Evolutionary conservation across 345 rosid species (phyloP), one percentile per base, ranked within the genome.

Genomic region (Aquilaria sinensis): DNA sequence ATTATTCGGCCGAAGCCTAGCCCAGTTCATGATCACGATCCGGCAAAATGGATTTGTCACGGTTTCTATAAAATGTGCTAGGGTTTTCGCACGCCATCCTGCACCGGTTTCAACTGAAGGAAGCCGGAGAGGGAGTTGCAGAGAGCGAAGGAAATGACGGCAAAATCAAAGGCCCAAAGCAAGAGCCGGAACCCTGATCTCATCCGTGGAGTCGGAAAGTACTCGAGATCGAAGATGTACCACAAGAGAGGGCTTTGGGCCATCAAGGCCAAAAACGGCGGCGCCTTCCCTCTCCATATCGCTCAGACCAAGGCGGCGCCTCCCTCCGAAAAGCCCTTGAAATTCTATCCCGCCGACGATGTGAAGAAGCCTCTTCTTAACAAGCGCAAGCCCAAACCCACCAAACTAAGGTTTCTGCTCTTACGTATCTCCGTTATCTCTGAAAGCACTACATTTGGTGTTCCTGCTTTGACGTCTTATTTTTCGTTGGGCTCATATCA

Each of bases 181-280:
- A 74, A 63, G 0, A 74, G 62, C 81, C 57, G 90, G 23, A 85
- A 85, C 70, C 83, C 85, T 7, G 81, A 82, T 12, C 78, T 85
- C 8, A 51, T 82, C 61, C 79, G 81, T 30, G 83, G 85, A 4
- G 68, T 80, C 0, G 83, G 90, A 2, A 78, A 82, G 70, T 82
- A 68, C 72, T 85, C 90, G 0, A 63, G 87, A 45, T 82, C 85
- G 1, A 60, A 77, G 64, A 82, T 85, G 90, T 85, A 85, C 76
- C 87, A 80, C 72, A 85, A 82, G 70, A 70, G 87, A 3, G 87
- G 90, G 31, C 69, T 82, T 34, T 82, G 90, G 90, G 90, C 90
- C 1, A 78, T 85, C 61, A 90, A 88, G 84, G 96, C 90, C 13
- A 88, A 90, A 68, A 79, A 93, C 34, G 97, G 97, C 66, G 95